These are phyloP conservation scores for Kodamaea suecica DNA, from an alignment of 1,139 yeast species.

Conservation along the genomic window DNA sequence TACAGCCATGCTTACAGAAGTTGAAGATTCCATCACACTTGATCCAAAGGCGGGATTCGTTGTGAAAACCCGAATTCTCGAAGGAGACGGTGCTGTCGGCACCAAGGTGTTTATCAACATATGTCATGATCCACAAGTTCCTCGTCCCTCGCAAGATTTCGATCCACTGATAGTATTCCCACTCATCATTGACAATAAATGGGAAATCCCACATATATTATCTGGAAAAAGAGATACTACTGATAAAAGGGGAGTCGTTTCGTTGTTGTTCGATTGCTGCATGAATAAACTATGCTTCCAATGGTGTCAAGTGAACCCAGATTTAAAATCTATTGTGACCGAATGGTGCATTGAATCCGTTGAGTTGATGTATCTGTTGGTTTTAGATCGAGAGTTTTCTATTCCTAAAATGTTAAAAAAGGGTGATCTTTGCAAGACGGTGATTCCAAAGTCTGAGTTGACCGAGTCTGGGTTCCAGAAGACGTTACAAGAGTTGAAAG, in stretches of 20 bases:
- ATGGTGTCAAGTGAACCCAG: constrained; percentile 57
- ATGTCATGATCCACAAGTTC: constrained; percentile 64
- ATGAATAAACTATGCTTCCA: constrained; percentile 58
- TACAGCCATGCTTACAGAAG: constrained; percentile 7
- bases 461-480: constrained; percentile 33
- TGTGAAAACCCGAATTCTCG: constrained; percentile 53
- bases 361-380: constrained; percentile 46
- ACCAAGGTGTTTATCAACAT: constrained; percentile 77
- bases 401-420: constrained; percentile 64
- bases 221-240: constrained; percentile 51
- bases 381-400: constrained; percentile 39
- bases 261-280: constrained; percentile 75
- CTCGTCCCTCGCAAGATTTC: constrained; percentile 48
- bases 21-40: constrained; percentile 12
- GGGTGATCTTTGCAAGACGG: constrained; percentile 47
- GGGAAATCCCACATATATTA: constrained; percentile 83
- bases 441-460: constrained; percentile 31
- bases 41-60: constrained; percentile 63
- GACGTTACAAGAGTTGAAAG: constrained; percentile 29
- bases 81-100: constrained; percentile 30
- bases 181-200: constrained; percentile 63
- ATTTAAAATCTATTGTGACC: constrained; percentile 45
- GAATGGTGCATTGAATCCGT: constrained; percentile 71
- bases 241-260: constrained; percentile 68
- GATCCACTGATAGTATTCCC: constrained; percentile 60